Base-by-base conservation (phyloP, 1,284 basidiomycete species). In the Phellinidium pouzarii region DNA sequence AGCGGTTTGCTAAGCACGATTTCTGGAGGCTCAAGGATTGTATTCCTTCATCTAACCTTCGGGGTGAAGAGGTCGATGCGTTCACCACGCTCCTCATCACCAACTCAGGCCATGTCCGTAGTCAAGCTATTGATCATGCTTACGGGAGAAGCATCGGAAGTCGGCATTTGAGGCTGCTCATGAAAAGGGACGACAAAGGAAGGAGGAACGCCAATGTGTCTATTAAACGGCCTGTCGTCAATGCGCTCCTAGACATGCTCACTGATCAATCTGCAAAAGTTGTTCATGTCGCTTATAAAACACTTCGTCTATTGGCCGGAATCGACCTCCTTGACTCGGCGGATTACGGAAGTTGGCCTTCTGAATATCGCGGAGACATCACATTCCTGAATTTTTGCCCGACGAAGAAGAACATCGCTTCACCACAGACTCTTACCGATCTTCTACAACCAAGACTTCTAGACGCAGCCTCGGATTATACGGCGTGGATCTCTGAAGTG, bases 21-120 rank as follows among this genome's bases (percentile, higher is more conserved):
- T 93, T 94, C 64, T 94, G 91, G 91, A 76, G 79, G 36, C 69
- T 94, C 60, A 91, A 90, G 62, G 78, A 81, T 17, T 82, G 76
- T 59, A 84, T 93, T 37, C 84, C 84, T 2, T 53, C 71, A 1
- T 59, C 59, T 1, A 67, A 72, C 2, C 66, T 88, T 25, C 76
- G 79, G 36, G 73, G 74, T 34, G 79, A 82, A 29, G 88, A 91
- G 58, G 73, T 84, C 3, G 71, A 80, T 46, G 86, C 87, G 0
- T 92, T 94, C 59, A 76, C 84, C n/a, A 74, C 79, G 11, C 69
- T 94, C 6, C 69, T 95, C 11, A 69, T 79, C n/a, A 61, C 72
- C 5, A 73, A 80, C 44, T 69, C 74, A 51, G 86, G 87, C 0
- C 68, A 68, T 25, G 75, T 87, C 43, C 72, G 76, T 53, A 79